Evolutionary conservation across 2,329 filamentous ascomycete species (phyloP), one percentile per base, ranked within the genome.

Genomic region (Talaromyces atroroseus): DNA sequence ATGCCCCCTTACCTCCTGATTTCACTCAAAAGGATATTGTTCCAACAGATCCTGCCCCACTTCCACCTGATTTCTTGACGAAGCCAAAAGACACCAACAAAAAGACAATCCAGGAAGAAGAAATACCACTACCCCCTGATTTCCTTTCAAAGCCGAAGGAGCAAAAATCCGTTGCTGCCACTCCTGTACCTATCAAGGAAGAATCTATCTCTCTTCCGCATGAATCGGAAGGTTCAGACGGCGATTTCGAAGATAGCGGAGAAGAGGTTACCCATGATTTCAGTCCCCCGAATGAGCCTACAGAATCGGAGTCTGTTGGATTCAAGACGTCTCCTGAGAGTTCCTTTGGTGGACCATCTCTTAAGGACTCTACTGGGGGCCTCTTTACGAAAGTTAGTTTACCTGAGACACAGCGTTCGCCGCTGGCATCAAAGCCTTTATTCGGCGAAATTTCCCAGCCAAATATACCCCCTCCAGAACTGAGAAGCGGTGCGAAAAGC

Each of bases 381-480:
- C 58, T 74, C 4, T 78, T 78, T 58, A 68, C 69, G 14, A 73
- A 73, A 47, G 56, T 71, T 29, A 63, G 67, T 3, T 64, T 70
- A n/a, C 62, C 65, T 3, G 62, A 58, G n/a, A 60, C 65, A 5
- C 62, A 68, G 46, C 61, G 64, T 18, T 63, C 64, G 44, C n/a
- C 48, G 21, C 64, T 62, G 52, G 53, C 62, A 29, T 64, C 67
- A 20, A 65, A 67, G 32, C 66, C 65, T 21, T 60, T 79, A 21
- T 79, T 79, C 60, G 76, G 76, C 18, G 76, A 78, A 59, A 69
- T 78, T 36, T 59, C 66, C 10, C 71, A 74, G 56, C 74, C 64
- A 20, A 62, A 65, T 42, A 73, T 73, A 54, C 71, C 71, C 20
- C 70, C 73, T 32, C 67, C 73, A 4, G 66, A 69, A 23, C 59